Conservation (phyloP, 441 rosid species). For the Arabidopsis hybrid region DNA sequence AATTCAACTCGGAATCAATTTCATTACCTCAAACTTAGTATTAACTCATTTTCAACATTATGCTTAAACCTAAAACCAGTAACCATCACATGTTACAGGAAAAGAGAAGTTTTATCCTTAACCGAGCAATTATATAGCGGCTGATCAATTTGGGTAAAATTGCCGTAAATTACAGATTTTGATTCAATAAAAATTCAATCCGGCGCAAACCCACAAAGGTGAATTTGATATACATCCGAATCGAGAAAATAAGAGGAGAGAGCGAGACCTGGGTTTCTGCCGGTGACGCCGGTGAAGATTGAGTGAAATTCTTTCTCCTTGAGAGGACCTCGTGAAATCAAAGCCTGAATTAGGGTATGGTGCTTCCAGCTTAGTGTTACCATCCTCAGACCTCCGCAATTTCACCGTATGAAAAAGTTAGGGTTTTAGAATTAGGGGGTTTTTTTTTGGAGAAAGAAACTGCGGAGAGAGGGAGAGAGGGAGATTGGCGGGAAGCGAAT, state of each 20-base stretch:
- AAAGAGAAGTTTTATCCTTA: no score
- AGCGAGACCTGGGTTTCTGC: slow-evolving; percentile 60
- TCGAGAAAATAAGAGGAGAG: not conserved
- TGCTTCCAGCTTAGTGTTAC: slow-evolving; percentile 71
- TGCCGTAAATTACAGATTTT: slow-evolving; percentile 17
- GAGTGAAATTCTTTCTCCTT: slow-evolving; percentile 66
- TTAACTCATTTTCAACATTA: not conserved
- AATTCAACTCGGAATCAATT: not conserved
- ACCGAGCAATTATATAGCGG: not conserved
- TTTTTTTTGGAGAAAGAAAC: not conserved
- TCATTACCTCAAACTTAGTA: not conserved
- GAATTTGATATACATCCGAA: not conserved
- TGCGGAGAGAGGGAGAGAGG: not conserved
- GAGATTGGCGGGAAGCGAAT: slow-evolving; percentile 37
- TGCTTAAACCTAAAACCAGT: slow-evolving; percentile 1
- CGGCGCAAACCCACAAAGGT: slow-evolving; percentile 2
- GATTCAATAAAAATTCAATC: not conserved
- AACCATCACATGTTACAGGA: not conserved
- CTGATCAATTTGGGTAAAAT: slow-evolving; percentile 4
- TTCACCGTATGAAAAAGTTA: not conserved
- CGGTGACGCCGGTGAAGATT: slow-evolving; percentile 70
- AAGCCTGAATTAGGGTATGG: slow-evolving; percentile 79
- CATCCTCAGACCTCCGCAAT: slow-evolving; percentile 44
- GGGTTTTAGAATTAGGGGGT: slow-evolving; percentile 3
- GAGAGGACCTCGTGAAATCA: slow-evolving; percentile 85